These are phyloP conservation scores for Phialocephala subalpina DNA, from an alignment of 2,329 filamentous ascomycete genomes.

Conservation along the genomic window DNA sequence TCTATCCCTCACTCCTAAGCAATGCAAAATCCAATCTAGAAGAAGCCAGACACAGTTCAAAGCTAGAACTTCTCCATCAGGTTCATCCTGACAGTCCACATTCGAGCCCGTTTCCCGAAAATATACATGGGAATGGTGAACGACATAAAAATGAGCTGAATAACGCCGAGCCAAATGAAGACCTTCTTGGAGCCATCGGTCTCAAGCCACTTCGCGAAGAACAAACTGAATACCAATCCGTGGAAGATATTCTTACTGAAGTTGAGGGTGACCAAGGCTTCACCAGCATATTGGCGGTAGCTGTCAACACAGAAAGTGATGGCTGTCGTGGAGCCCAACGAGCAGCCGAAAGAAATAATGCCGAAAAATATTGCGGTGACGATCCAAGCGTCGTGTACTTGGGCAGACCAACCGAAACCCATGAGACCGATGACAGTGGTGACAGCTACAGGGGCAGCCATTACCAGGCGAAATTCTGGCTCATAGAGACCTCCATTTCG, in stretches of 20 bases:
- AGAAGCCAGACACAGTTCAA: not conserved
- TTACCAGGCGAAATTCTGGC: slow-evolving; percentile 89
- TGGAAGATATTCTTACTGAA: slow-evolving; percentile 95
- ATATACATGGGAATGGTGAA: slow-evolving; percentile 92
- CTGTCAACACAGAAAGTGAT: slow-evolving; percentile 96
- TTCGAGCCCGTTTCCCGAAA: slow-evolving; percentile 86
- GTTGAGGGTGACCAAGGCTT: slow-evolving; percentile 93
- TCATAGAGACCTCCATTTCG: slow-evolving; percentile 95
- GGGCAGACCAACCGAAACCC: slow-evolving; percentile 94
- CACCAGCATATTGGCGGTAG: slow-evolving; percentile 91
- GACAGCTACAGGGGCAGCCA: slow-evolving; percentile 82
- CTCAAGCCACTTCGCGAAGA: slow-evolving; percentile 86
- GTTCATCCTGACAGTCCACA: slow-evolving; percentile 92
- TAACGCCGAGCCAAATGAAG: slow-evolving; percentile 83
- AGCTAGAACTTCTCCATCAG: slow-evolving; percentile 79
- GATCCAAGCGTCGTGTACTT: slow-evolving; percentile 81
- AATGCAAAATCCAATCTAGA: slow-evolving; percentile 1
- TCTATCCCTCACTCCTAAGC: not conserved
- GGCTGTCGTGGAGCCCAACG: slow-evolving; percentile 85
- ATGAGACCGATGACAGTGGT: slow-evolving; percentile 87
- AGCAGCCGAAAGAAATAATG: slow-evolving; percentile 89
- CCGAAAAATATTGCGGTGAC: slow-evolving; percentile 95
- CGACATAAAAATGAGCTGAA: slow-evolving; percentile 79
- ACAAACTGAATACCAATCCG: slow-evolving; percentile 86
- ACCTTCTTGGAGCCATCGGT: slow-evolving; percentile 78